Evolutionary conservation across 768 basidiomycete genomes (phyloP).

Genomic region (Cystobasidium tubakii): DNA sequence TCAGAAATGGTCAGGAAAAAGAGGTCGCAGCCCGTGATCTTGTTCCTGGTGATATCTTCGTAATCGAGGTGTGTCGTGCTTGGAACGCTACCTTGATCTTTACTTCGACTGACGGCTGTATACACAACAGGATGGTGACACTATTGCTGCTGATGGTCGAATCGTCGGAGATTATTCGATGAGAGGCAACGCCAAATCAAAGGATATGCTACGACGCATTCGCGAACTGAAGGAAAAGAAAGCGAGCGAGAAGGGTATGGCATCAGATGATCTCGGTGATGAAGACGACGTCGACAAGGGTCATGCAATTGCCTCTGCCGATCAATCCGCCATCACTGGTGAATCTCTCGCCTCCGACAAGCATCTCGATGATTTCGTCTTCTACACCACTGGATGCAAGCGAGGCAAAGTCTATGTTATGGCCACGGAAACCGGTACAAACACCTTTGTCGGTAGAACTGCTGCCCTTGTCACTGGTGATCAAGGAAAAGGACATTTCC

Average conservation of each 20-base stretch:
- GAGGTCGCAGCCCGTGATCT: conserved; percentile 54
- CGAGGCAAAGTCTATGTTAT: conserved; percentile 52
- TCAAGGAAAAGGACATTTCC: conserved; percentile 53
- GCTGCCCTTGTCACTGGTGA: conserved; percentile 52
- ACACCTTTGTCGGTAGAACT: conserved; percentile 54
- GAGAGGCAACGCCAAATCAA: conserved; percentile 48
- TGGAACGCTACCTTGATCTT: background rate
- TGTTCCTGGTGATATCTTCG: conserved; percentile 53
- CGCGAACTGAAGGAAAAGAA: conserved; percentile 37
- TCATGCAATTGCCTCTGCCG: conserved; percentile 52
- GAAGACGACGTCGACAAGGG: conserved; percentile 51
- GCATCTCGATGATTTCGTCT: conserved; percentile 52
- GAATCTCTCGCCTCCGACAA: conserved; percentile 56
- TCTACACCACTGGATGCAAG: conserved; percentile 51
- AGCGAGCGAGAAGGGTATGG: conserved; percentile 4
- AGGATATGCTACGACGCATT: conserved; percentile 47
- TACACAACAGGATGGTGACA: conserved; percentile 51
- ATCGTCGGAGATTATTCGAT: conserved; percentile 53
- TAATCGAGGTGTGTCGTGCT: conserved; percentile 13
- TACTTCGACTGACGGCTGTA: background rate
- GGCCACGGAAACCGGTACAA: conserved; percentile 51
- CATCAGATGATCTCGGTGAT: conserved; percentile 46
- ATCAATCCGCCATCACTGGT: conserved; percentile 49
- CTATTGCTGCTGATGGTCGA: conserved; percentile 54
- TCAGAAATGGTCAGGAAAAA: conserved; percentile 52